Base-by-base conservation (phyloP, 78 protist genomes). In the Bodo saltans region DNA sequence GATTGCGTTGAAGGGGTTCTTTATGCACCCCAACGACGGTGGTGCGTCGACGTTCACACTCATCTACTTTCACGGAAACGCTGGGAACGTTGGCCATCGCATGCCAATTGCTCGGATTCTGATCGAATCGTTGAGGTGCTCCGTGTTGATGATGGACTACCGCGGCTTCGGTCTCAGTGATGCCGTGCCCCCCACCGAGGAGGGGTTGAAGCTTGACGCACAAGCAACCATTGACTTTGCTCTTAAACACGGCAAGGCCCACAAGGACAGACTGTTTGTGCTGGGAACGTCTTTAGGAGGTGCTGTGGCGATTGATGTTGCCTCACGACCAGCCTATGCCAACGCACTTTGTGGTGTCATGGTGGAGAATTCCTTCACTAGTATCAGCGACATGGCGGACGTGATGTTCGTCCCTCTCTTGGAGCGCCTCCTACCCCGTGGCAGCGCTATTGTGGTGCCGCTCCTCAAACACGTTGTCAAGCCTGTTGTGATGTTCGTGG, bases 31-130 rank as follows among this genome's bases (percentile, higher is more conserved):
- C 40, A 1, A 8, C 60, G 35, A 28, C 42, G 8, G n/a, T n/a
- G n/a, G n/a, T n/a, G n/a, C 38, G 69, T 2, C 40, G 34, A 27
- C 4, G 23, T 52, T 33, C 4, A 79, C 84, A 4, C 23, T 79
- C 37, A 28, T 79, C 37, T 79, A 79, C 84, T 53, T 79, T 72
- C 84, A 79, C 70, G 84, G 84, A 30, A 79, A 79, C 35, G 84
- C 84, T 28, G 84, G 84, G 70, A 79, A 79, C 68, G 35, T 79
- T 17, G 84, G 74, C 26, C 78, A 79, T 37, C 47, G 84, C 40
- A 3, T 79, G 32, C 74, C 70, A 32, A 52, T 79, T 27, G 42
- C 33, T 8, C 3, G 4, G 23, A 11, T 8, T 28, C 40, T 79
- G 29, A 11, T 32, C 40, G 72, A 53, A 8, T 39, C 33, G 21